Evolutionary conservation across 768 basidiomycete species (phyloP).

Genomic region (Termitomyces sp.): DNA sequence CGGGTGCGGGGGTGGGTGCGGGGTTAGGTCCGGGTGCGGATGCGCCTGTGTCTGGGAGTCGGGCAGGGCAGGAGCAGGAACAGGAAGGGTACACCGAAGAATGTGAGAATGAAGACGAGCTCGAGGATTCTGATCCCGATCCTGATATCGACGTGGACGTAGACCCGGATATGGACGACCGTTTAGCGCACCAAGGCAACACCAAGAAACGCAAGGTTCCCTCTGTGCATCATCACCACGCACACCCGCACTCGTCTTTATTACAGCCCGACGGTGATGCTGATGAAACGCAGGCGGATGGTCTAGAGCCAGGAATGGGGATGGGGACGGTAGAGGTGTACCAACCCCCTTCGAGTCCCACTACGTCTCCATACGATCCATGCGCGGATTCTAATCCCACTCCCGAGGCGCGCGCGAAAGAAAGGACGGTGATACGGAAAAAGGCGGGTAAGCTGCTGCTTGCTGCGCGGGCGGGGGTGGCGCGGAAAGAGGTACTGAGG

Average conservation of each 20-base stretch:
- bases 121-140: conserved; percentile 27
- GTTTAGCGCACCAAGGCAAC: conserved; percentile 73
- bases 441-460: background rate
- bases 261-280: too few relatives aligned
- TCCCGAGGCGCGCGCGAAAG: too few relatives aligned
- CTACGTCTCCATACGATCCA: background rate
- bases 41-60: too few relatives aligned
- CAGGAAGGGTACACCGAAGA: too few relatives aligned
- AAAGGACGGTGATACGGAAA: too few relatives aligned
- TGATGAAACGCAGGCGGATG: too few relatives aligned
- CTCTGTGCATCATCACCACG: conserved; percentile 32
- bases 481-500: conserved; percentile 1
- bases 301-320: too few relatives aligned
- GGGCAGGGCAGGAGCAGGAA: too few relatives aligned
- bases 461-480: background rate
- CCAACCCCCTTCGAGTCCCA: too few relatives aligned
- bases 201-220: conserved; percentile 90
- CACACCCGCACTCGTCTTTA: background rate
- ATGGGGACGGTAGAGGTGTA: too few relatives aligned
- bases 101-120: too few relatives aligned
- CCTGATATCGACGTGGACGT: conserved; percentile 47
- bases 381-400: too few relatives aligned
- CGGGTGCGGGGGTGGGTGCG: background rate
- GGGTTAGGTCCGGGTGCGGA: background rate
- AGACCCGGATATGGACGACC: conserved; percentile 53